phyloP scores from a whole-genome alignment of 306 rosid species.

The Corylus avellana region DNA sequence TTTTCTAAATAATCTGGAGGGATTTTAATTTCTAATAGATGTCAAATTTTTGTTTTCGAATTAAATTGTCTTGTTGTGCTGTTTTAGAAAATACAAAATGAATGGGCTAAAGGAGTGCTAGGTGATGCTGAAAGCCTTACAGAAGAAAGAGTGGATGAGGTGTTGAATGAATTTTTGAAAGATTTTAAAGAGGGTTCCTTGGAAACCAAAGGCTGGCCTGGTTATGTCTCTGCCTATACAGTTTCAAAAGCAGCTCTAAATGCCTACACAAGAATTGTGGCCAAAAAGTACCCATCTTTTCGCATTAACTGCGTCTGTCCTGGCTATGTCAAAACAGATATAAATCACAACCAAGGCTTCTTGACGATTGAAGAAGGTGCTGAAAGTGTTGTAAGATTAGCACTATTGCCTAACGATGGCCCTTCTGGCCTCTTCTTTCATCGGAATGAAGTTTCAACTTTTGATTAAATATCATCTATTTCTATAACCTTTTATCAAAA shows the following conservation, averaged over 20 bases:
- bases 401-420: neutral
- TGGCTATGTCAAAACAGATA: slow-evolving; percentile 12
- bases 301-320: slow-evolving; percentile 6
- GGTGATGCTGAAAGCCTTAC: slow-evolving; percentile 11
- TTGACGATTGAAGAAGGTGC: slow-evolving; percentile 15
- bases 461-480: neutral
- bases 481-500: neutral
- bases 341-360: neutral
- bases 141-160: slow-evolving; percentile 20
- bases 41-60: neutral
- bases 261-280: slow-evolving; percentile 28
- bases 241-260: slow-evolving; percentile 24
- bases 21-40: no score
- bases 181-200: slow-evolving; percentile 17
- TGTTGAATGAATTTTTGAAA: slow-evolving; percentile 4
- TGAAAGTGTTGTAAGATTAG: neutral
- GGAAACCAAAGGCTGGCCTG: slow-evolving; percentile 18
- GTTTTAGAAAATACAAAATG: slow-evolving; percentile 5
- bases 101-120: slow-evolving; percentile 5
- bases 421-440: slow-evolving; percentile 11
- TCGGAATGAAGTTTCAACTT: neutral
- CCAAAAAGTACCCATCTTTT: slow-evolving; percentile 10
- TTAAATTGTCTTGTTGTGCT: neutral
- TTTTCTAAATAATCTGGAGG: no score
- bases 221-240: neutral